Evolutionary conservation across 495 filamentous ascomycete genomes (phyloP).

Genomic region (Aspergillus diversus): DNA sequence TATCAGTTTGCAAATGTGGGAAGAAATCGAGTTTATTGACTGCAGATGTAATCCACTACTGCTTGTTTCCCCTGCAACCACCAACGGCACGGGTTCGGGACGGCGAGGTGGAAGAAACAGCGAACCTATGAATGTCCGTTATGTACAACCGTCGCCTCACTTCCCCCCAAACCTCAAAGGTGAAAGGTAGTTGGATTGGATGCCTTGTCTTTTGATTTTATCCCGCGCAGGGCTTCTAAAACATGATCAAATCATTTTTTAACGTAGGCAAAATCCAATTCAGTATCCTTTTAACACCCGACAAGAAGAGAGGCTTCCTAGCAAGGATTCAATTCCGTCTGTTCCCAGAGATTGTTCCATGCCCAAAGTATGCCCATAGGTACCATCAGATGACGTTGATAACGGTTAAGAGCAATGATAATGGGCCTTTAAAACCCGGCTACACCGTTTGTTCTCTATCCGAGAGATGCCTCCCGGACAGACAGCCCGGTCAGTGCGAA

Average conservation of each 20-base stretch:
- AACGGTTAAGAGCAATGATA: neutral
- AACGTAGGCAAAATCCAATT: no score
- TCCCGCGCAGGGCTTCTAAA: neutral
- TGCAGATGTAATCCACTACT: neutral
- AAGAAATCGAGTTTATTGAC: neutral
- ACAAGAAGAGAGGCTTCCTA: no score
- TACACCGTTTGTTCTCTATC: neutral
- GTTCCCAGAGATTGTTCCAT: no score
- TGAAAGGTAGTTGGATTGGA: neutral
- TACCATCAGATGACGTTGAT: neutral
- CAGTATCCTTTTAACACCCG: no score
- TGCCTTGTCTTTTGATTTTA: neutral
- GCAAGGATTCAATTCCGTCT: no score
- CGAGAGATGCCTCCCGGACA: neutral
- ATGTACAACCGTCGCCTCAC: conserved; percentile 22
- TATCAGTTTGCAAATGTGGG: neutral
- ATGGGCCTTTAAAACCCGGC: neutral
- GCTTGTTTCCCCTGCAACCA: neutral
- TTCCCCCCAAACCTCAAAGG: neutral
- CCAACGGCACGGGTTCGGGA: neutral
- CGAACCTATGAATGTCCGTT: neutral
- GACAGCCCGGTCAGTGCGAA: neutral
- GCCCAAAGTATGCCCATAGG: neutral
- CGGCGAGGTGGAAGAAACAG: neutral
- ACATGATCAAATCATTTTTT: no score